These are phyloP conservation scores for Ustilago sp. DNA, from an alignment of 1,284 basidiomycete species.

Conservation along the genomic window DNA sequence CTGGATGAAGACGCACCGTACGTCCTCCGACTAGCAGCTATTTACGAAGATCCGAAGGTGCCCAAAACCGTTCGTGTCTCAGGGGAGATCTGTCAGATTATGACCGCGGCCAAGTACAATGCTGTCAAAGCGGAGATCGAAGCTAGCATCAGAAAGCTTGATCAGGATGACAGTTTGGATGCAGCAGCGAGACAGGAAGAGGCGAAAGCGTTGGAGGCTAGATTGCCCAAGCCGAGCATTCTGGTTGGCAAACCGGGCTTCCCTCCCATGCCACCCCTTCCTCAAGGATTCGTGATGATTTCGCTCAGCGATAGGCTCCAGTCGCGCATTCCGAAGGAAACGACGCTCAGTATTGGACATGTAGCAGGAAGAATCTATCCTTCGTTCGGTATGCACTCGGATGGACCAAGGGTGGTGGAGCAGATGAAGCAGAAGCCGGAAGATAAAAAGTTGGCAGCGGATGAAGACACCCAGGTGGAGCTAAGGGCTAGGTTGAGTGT, in stretches of 20 bases:
- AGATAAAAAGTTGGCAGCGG: constrained; percentile 28
- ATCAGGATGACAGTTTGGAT: constrained; percentile 21
- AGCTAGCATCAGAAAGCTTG: constrained; percentile 14
- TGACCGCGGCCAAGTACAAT: constrained; percentile 35
- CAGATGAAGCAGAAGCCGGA: constrained; percentile 27
- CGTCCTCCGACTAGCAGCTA: constrained; percentile 37
- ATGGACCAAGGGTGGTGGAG: constrained; percentile 43
- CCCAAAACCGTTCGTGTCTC: constrained; percentile 31
- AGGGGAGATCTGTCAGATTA: constrained; percentile 45
- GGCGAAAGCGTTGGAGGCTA: constrained; percentile 20
- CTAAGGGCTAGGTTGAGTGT: constrained; percentile 39
- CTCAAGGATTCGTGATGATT: constrained; percentile 44
- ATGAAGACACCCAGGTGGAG: constrained; percentile 48
- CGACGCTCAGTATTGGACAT: constrained; percentile 26
- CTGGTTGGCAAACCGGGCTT: constrained; percentile 37
- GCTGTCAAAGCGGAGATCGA: constrained; percentile 23
- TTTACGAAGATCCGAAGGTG: constrained; percentile 37
- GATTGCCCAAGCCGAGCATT: constrained; percentile 39
- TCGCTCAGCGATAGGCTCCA: constrained; percentile 39
- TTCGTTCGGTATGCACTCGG: constrained; percentile 45
- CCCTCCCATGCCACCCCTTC: constrained; percentile 42
- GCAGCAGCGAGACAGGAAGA: constrained; percentile 28
- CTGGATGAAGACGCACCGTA: constrained; percentile 46
- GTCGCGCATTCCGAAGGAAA: constrained; percentile 35
- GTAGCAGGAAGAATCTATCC: constrained; percentile 47